Evolutionary conservation across 2,329 filamentous ascomycete genomes (phyloP), one percentile per base, ranked within the genome.

Genomic region (Huntiella savannae): DNA sequence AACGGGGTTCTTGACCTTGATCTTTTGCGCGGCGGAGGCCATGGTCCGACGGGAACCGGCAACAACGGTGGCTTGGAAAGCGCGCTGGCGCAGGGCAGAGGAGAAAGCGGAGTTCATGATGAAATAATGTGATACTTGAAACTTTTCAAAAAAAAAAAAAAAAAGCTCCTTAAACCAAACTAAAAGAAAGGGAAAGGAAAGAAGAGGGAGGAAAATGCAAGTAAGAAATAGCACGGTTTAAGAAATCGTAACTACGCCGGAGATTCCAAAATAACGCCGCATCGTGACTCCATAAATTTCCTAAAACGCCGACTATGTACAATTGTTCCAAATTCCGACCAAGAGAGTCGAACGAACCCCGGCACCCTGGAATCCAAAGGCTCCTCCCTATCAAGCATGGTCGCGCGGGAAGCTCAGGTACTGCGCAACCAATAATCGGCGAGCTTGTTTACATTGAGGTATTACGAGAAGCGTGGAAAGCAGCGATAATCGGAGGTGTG

Each of bases 1-100:
- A 62, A 98, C 79, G 54, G 91, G 91, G 67, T 94, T 96, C 78
- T 93, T 87, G 71, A 98, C 91, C 76, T 93, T 91, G 75, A 96
- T 96, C 80, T 96, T 98, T 59, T 74, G 69, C 56, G 55, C 46
- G 54, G 71, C 63, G 51, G 59, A 59, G 48, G 71, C 68, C 73
- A 79, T 76, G 57, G 63, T 70, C 61, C 63, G 62, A 36, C 41
- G 48, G 32, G 43, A 45, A 22, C 48, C 44, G 17, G 52, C 48
- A 43, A 39, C 45, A 44, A 50, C 47, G 44, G 53, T 50, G 50
- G 48, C 45, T 40, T 43, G 43, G 41, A 48, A 40, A 22, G 46
- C 37, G 43, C 50, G 47, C 48, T 48, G 48, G 47, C 46, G 49
- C 41, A 49, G 37, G 41, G 44, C 35, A 47, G 47, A 46, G 45